phyloP scores from a whole-genome alignment of 768 basidiomycete genomes.

The Hydnum rufescens region DNA sequence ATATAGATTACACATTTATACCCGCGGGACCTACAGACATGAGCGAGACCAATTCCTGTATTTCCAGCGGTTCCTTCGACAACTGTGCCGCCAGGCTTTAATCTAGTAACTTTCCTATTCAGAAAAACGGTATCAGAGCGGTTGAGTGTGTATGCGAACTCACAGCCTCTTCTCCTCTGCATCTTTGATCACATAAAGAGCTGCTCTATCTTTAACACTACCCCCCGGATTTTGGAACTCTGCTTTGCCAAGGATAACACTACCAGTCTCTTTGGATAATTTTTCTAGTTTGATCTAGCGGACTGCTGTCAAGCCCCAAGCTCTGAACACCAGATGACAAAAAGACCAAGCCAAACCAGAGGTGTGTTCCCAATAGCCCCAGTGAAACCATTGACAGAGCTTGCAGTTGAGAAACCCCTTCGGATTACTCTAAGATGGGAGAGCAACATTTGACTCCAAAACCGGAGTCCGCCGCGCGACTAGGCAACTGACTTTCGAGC shows the following conservation, averaged over 20 bases:
- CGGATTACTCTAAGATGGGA: not conserved
- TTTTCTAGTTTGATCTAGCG: conserved; percentile 60
- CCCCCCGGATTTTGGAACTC: conserved; percentile 98
- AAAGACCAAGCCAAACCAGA: conserved; percentile 52
- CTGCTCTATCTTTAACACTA: conserved; percentile 94
- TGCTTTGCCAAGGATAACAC: conserved; percentile 80
- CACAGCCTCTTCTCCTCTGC: conserved; percentile 72
- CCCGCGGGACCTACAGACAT: conserved; percentile 79
- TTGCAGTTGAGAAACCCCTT: not conserved
- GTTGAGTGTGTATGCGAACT: conserved; percentile 16
- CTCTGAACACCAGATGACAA: not conserved
- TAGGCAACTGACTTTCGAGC: no score
- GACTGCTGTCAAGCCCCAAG: not conserved
- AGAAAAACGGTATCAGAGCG: not conserved
- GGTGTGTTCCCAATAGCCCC: conserved; percentile 90
- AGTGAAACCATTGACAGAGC: conserved; percentile 49
- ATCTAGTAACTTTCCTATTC: conserved; percentile 21
- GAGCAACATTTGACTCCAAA: not conserved
- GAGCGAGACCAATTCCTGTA: conserved; percentile 89
- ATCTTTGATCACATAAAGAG: conserved; percentile 66
- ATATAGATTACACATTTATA: conserved; percentile 99
- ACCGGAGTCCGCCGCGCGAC: no score
- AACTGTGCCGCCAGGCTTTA: conserved; percentile 86
- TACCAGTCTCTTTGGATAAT: conserved; percentile 67
- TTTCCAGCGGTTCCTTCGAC: conserved; percentile 98